Conservation (phyloP, 2,329 filamentous ascomycete species). For the Capronia americana region DNA sequence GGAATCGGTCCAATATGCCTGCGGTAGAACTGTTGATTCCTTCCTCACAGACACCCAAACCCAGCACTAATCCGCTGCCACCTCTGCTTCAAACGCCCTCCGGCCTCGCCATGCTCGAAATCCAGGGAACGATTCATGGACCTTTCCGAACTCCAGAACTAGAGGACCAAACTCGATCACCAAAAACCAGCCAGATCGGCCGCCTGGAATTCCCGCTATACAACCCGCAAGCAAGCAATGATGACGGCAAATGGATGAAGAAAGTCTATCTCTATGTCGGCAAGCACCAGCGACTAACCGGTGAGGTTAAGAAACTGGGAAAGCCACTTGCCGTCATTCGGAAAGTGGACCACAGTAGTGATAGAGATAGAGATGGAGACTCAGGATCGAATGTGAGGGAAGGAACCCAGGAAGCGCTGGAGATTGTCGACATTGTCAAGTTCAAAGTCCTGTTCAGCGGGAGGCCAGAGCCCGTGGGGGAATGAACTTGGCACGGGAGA, state of each 20-base stretch:
- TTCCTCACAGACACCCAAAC: constrained; percentile 27
- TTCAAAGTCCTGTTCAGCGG: constrained; percentile 85
- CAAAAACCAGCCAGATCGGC: constrained; percentile 65
- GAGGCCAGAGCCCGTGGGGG: constrained; percentile 81
- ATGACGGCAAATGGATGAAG: constrained; percentile 82
- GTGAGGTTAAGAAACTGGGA: constrained; percentile 85
- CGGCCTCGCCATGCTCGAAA: constrained; percentile 86
- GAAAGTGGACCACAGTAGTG: constrained; percentile 51
- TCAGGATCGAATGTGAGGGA: not conserved
- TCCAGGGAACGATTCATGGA: constrained; percentile 89
- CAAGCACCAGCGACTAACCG: constrained; percentile 83
- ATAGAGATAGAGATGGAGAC: constrained; percentile 45
- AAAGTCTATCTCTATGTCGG: constrained; percentile 87
- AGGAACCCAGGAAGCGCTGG: constrained; percentile 60
- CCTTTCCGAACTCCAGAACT: constrained; percentile 52
- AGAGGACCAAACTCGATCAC: constrained; percentile 25
- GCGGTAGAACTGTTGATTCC: constrained; percentile 49
- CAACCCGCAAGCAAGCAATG: constrained; percentile 54
- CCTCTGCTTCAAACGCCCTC: constrained; percentile 85
- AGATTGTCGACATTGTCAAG: constrained; percentile 85
- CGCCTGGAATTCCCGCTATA: constrained; percentile 81
- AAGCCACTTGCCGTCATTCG: constrained; percentile 80
- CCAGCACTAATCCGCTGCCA: constrained; percentile 68
- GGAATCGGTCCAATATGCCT: constrained; percentile 45
- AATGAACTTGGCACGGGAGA: constrained; percentile 10